Evolutionary conservation across 2,329 filamentous ascomycete genomes (phyloP), one percentile per base, ranked within the genome.

Genomic region (Calonectria leucothoes): DNA sequence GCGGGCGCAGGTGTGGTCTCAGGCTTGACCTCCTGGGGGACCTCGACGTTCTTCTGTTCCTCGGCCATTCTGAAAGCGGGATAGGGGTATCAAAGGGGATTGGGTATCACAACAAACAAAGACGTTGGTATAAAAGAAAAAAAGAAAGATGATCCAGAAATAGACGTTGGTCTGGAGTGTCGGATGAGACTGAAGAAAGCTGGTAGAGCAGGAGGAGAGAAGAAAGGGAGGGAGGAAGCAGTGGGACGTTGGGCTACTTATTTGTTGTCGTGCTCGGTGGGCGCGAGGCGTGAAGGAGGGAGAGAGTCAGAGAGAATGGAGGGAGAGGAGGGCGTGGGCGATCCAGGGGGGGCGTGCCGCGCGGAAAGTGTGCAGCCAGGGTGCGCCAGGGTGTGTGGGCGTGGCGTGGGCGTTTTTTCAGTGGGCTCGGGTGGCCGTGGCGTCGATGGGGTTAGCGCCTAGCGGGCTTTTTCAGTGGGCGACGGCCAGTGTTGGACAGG

Each of bases 1-100:
- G 86, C 84, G 77, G 82, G 72, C 35, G 87, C 84, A 77, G 82
- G 73, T 39, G 76, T 76, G 69, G 80, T 79, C 75, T 84, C 84
- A 73, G 86, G 83, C 86, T 87, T 86, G 78, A 87, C 85, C 78
- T 91, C 90, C 83, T 85, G 81, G 78, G 88, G 83, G 85, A 88
- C 87, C 85, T 92, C 92, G 81, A 90, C 88, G 83, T 92, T 90
- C 88, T 95, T 95, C 86, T 92, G 90, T 85, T 88, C 89, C 83
- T 95, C 93, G 87, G 94, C 92, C 93, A 95, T 95, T 89, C 82
- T 90, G 88, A 84, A 83, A 83, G 82, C 82, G 83, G 83, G 75
- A 59, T 59, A 45, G 78, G 80, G 82, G 83, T 85, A 82, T 83
- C 81, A 83, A 84, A 85, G 82, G 81, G 80, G 74, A 78, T 77